Conservation (phyloP, 345 rosid genomes). For the Melaleuca alternifolia region DNA sequence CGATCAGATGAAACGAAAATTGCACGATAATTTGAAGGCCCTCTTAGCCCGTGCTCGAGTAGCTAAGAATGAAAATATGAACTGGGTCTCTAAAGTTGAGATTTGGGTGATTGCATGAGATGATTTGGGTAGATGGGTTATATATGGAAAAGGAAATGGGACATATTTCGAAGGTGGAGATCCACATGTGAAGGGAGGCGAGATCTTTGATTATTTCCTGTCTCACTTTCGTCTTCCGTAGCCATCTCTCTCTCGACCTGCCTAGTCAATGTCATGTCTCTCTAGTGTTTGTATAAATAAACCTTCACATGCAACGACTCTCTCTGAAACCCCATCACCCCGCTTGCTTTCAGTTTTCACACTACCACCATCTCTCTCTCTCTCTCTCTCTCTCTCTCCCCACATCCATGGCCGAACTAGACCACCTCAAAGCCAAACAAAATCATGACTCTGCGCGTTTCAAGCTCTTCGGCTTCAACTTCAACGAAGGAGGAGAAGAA, state of each 20-base stretch:
- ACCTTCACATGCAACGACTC: neutral
- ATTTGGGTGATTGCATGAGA: neutral
- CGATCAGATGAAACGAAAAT: neutral
- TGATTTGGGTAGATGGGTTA: neutral
- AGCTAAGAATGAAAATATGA: neutral
- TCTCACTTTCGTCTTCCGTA: neutral
- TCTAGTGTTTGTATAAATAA: neutral
- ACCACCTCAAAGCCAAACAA: slow-evolving; percentile 21
- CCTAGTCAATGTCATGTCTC: neutral
- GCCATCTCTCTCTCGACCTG: neutral
- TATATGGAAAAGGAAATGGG: neutral
- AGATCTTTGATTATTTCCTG: neutral
- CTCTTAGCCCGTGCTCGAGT: neutral
- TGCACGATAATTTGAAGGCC: neutral
- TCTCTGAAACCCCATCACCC: neutral
- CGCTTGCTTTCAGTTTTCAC: slow-evolving; percentile 7
- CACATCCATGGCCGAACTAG: slow-evolving; percentile 5
- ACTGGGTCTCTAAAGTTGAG: neutral
- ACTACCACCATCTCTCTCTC: neutral
- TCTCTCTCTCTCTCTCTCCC: neutral
- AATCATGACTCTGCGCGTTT: slow-evolving; percentile 30
- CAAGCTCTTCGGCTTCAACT: slow-evolving; percentile 83
- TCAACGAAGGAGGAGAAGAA: slow-evolving; percentile 60
- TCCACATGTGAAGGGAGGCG: too few relatives aligned
- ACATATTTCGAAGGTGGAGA: too few relatives aligned